These are phyloP conservation scores for Ceratobasidium sp. DNA, from an alignment of 1,284 basidiomycete genomes.

Conservation along the genomic window DNA sequence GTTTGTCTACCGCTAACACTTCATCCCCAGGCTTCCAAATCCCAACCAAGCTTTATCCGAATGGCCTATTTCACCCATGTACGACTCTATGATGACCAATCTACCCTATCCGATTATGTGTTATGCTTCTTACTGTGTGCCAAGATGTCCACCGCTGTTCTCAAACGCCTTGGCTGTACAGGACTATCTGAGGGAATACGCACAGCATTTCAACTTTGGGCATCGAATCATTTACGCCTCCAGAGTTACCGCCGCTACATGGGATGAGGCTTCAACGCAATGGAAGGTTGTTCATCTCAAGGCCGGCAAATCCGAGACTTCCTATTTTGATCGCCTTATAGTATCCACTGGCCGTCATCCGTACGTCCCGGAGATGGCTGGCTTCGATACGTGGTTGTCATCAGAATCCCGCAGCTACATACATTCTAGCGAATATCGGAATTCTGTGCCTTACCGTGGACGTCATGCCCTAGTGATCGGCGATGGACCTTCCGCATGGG, in stretches of 20 bases:
- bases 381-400: constrained; percentile 61
- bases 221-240: constrained; percentile 61
- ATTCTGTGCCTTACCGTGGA: constrained; percentile 54
- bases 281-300: constrained; percentile 57
- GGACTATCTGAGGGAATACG: constrained; percentile 67
- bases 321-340: constrained; percentile 66
- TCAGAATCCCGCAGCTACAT: constrained; percentile 52
- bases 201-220: constrained; percentile 62
- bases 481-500: constrained; percentile 71
- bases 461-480: constrained; percentile 71
- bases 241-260: constrained; percentile 44
- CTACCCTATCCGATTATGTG: constrained; percentile 78
- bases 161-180: constrained; percentile 65
- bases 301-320: background rate
- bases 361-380: constrained; percentile 64
- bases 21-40: constrained; percentile 31
- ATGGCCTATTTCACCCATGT: constrained; percentile 72
- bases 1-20: too few relatives aligned
- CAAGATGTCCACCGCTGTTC: constrained; percentile 71
- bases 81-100: constrained; percentile 78
- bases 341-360: constrained; percentile 75
- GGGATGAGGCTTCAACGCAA: constrained; percentile 49
- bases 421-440: constrained; percentile 73
- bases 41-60: constrained; percentile 51
- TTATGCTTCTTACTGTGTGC: constrained; percentile 66